These are phyloP conservation scores for Tephrocybe rancida DNA, from an alignment of 768 basidiomycete species.

Conservation along the genomic window DNA sequence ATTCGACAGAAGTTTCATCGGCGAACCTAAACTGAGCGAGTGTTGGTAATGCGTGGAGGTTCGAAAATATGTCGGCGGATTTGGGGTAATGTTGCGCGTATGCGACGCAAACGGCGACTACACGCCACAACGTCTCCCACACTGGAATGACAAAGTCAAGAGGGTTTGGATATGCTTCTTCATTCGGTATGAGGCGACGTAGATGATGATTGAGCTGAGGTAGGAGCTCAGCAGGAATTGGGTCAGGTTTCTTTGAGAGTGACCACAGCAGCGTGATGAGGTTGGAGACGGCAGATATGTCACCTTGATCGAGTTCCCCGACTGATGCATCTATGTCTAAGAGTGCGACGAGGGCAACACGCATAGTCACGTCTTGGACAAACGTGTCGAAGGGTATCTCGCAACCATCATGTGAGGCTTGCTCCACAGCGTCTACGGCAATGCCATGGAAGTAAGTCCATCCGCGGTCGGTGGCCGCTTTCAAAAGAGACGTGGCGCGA, in stretches of 20 bases:
- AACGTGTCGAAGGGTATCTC: slow-evolving; percentile 36
- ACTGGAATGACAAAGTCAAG: slow-evolving; percentile 57
- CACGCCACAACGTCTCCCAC: slow-evolving; percentile 67
- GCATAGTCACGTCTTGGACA: slow-evolving; percentile 47
- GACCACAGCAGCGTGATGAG: slow-evolving; percentile 51
- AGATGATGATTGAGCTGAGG: slow-evolving; percentile 36
- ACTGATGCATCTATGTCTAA: slow-evolving; percentile 33
- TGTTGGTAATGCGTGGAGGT: slow-evolving; percentile 35
- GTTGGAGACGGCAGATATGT: slow-evolving; percentile 37
- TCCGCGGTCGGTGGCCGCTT: slow-evolving; percentile 22
- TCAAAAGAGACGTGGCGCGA: slow-evolving; percentile 31
- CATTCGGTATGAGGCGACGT: slow-evolving; percentile 40
- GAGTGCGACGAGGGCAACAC: slow-evolving; percentile 43
- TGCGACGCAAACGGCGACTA: slow-evolving; percentile 48
- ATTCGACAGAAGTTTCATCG: slow-evolving; percentile 29
- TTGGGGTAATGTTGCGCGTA: slow-evolving; percentile 31
- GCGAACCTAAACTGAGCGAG: slow-evolving; percentile 27
- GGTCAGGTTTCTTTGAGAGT: slow-evolving; percentile 38
- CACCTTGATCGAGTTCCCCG: slow-evolving; percentile 27
- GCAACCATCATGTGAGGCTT: slow-evolving; percentile 16
- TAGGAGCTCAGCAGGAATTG: slow-evolving; percentile 33
- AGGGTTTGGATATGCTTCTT: slow-evolving; percentile 34
- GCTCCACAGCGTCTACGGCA: slow-evolving; percentile 30
- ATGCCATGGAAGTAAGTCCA: slow-evolving; percentile 36
- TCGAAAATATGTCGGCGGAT: slow-evolving; percentile 30